Percentiles rank a stretch among this genome's conserved stretches.
phyloP scores from a whole-genome alignment of 352 stramenopile genomes.

The Peronosclerospora sorghi region DNA sequence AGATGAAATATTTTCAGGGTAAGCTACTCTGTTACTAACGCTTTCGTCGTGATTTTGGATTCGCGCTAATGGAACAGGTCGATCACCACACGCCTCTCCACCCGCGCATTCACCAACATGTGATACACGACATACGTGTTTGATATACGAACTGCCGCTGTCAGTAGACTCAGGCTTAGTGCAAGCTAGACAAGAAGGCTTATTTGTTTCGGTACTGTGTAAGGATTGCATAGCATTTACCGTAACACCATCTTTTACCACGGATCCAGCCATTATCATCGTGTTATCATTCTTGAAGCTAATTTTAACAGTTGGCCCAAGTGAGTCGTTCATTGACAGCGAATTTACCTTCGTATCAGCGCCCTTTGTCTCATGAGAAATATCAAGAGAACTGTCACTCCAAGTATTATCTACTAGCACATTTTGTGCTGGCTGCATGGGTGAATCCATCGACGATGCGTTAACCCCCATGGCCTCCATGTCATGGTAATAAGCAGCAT shows the following conservation, averaged over 20 bases:
- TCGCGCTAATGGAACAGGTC: background rate
- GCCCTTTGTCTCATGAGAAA: background rate
- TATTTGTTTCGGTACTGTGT: background rate
- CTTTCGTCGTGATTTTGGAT: background rate
- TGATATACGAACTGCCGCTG: background rate
- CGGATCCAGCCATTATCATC: background rate
- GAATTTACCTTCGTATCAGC: background rate
- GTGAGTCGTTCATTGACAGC: background rate
- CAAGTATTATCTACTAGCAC: background rate
- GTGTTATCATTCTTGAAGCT: background rate
- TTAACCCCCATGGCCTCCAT: background rate
- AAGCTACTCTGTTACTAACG: background rate
- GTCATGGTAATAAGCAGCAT: background rate
- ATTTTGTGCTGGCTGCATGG: background rate
- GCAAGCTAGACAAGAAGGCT: background rate
- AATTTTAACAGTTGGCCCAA: background rate
- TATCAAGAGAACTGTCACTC: background rate
- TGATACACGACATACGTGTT: background rate
- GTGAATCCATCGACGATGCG: conserved; percentile 1
- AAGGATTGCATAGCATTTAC: background rate
- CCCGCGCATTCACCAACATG: background rate
- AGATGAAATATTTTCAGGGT: background rate
- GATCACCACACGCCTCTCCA: conserved; percentile 1
- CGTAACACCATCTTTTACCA: background rate
- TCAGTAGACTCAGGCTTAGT: background rate